Conservation (phyloP, 371 early-diverging fungal genomes). For the Entomophthora muscae region DNA sequence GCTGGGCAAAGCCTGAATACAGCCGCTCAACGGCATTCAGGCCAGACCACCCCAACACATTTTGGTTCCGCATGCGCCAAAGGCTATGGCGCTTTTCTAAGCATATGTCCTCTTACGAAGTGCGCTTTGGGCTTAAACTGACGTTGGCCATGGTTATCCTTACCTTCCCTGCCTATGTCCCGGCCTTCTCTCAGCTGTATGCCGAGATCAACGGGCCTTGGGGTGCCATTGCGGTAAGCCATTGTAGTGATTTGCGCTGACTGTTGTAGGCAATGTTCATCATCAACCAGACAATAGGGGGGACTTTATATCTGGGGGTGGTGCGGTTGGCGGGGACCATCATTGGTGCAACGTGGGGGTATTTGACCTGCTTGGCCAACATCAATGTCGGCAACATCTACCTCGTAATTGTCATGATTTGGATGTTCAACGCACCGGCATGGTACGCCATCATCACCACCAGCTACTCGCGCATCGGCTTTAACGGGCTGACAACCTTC, state of each 20-base stretch:
- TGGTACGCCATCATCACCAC: slow-evolving; percentile 6
- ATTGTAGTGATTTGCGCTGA: neutral
- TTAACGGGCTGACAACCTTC: neutral
- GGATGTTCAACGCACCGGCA: slow-evolving; percentile 2
- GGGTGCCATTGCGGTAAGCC: slow-evolving; percentile 6
- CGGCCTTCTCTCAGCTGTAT: neutral
- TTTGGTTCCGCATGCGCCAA: neutral
- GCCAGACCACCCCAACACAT: neutral
- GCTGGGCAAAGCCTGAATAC: slow-evolving; percentile 6
- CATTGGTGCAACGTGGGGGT: slow-evolving; percentile 7
- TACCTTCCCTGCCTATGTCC: neutral
- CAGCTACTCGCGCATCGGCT: neutral
- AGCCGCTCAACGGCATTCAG: neutral
- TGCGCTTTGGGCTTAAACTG: neutral
- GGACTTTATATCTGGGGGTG: slow-evolving; percentile 1
- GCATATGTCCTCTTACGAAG: neutral
- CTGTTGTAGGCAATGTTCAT: neutral
- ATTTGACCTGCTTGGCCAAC: slow-evolving; percentile 1
- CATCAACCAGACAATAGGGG: slow-evolving; percentile 3
- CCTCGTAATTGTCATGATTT: neutral
- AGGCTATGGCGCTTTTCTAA: neutral
- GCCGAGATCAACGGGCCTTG: neutral
- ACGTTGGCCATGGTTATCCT: neutral
- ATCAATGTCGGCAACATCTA: neutral
- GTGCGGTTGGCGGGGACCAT: slow-evolving; percentile 3